A percentile compares a stretch with the other conserved stretches of the same genome.
Conservation (phyloP, 2,329 filamentous ascomycete genomes). For the Scedosporium minutisporum region DNA sequence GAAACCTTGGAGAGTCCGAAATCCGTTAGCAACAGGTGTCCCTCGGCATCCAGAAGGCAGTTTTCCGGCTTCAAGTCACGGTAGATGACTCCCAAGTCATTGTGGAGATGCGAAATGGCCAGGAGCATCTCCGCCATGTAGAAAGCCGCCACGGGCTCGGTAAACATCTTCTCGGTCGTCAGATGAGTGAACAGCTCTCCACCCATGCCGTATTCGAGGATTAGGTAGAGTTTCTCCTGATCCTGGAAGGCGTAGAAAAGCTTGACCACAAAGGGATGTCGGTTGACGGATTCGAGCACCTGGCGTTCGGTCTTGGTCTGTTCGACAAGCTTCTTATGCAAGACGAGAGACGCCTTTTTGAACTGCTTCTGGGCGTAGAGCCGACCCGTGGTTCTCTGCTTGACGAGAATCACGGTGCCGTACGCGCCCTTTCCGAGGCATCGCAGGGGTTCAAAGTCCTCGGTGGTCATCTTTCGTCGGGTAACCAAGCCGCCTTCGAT, state of each 20-base stretch:
- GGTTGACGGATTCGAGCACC: conserved; percentile 90
- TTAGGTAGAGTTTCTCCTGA: conserved; percentile 92
- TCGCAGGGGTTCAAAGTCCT: conserved; percentile 81
- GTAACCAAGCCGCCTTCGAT: conserved; percentile 45
- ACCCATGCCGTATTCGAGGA: conserved; percentile 93
- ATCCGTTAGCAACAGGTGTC: conserved; percentile 88
- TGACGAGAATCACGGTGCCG: conserved; percentile 88
- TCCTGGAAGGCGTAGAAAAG: conserved; percentile 98
- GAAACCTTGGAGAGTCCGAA: conserved; percentile 96
- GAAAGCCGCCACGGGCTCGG: conserved; percentile 80
- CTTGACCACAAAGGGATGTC: conserved; percentile 96
- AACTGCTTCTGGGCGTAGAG: conserved; percentile 98
- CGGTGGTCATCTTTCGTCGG: conserved; percentile 76
- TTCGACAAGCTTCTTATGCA: conserved; percentile 92
- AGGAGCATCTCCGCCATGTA: conserved; percentile 99
- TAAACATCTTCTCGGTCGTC: conserved; percentile 88
- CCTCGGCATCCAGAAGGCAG: conserved; percentile 82
- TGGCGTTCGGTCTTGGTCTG: conserved; percentile 95
- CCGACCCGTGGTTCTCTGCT: conserved; percentile 76
- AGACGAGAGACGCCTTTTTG: conserved; percentile 88
- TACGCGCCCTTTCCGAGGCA: conserved; percentile 96
- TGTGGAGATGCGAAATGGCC: conserved; percentile 85
- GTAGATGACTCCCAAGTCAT: conserved; percentile 87
- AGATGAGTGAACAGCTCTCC: conserved; percentile 96
- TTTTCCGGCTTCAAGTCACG: conserved; percentile 97